A percentile compares a stretch with the other conserved stretches of the same genome.
Evolutionary conservation across 768 basidiomycete genomes (phyloP).

Genomic region (Termitomyces sp.): DNA sequence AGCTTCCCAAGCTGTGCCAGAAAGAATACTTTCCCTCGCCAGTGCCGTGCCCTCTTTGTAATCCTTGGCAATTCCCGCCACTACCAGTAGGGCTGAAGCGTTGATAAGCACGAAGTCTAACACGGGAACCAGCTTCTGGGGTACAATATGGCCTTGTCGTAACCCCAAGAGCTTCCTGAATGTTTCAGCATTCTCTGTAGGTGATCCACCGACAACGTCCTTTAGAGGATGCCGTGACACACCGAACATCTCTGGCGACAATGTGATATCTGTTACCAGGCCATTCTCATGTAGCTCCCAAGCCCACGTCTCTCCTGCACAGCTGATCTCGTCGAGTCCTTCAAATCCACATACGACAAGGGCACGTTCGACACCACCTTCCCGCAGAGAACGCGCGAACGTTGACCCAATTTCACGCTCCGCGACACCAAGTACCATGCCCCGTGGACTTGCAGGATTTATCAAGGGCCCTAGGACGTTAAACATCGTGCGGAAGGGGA

Average conservation of each 20-base stretch:
- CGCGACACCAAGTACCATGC: slow-evolving; percentile 91
- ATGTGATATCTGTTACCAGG: slow-evolving; percentile 48
- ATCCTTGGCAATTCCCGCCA: slow-evolving; percentile 67
- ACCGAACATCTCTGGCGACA: slow-evolving; percentile 77
- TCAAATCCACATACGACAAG: slow-evolving; percentile 93
- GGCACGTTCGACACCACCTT: slow-evolving; percentile 78
- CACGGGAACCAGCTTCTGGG: slow-evolving; percentile 53
- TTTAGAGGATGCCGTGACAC: slow-evolving; percentile 62
- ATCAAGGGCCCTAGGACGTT: slow-evolving; percentile 92
- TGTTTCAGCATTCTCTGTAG: slow-evolving; percentile 74
- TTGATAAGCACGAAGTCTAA: slow-evolving; percentile 89
- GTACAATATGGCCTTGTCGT: slow-evolving; percentile 47
- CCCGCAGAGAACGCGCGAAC: slow-evolving; percentile 69
- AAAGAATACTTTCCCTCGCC: slow-evolving; percentile 55
- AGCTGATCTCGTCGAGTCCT: slow-evolving; percentile 90
- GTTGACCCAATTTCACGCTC: slow-evolving; percentile 73
- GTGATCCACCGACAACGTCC: slow-evolving; percentile 65
- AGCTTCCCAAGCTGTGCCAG: slow-evolving; percentile 56
- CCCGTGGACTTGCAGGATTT: slow-evolving; percentile 80
- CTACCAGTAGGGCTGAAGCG: slow-evolving; percentile 79
- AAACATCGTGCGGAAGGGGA: slow-evolving; percentile 96
- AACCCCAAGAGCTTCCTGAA: slow-evolving; percentile 54
- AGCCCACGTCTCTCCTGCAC: slow-evolving; percentile 83
- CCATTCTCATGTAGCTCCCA: slow-evolving; percentile 73
- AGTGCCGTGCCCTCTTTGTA: slow-evolving; percentile 66